Conservation (phyloP, 768 basidiomycete genomes). For the Lactarius hengduanensis region DNA sequence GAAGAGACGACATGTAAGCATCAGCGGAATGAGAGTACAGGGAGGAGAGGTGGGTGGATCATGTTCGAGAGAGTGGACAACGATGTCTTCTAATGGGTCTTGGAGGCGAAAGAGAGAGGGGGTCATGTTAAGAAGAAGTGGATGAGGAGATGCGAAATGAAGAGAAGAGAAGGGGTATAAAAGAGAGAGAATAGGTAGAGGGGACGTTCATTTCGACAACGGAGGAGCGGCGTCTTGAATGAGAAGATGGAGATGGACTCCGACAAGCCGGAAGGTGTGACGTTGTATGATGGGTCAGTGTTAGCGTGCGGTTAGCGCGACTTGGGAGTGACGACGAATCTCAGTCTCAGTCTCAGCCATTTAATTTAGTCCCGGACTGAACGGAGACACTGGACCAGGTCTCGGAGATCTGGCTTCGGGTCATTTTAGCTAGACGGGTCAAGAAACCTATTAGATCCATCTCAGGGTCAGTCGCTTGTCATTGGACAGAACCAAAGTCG, state of each 20-base stretch:
- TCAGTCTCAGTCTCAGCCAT: constrained; percentile 11
- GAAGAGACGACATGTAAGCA: constrained; percentile 49
- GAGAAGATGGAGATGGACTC: constrained; percentile 25
- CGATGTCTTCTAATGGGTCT: constrained; percentile 77
- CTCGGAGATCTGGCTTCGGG: constrained; percentile 25
- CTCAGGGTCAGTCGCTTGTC: not conserved
- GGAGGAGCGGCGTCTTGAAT: constrained; percentile 24
- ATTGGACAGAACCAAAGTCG: not conserved
- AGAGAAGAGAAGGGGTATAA: constrained; percentile 21
- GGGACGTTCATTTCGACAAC: constrained; percentile 24
- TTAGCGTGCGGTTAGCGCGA: constrained; percentile 8
- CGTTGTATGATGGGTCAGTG: constrained; percentile 16
- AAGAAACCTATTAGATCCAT: not conserved
- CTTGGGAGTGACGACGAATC: constrained; percentile 25
- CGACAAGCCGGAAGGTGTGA: constrained; percentile 27
- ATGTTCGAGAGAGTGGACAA: constrained; percentile 52
- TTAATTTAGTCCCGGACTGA: constrained; percentile 20
- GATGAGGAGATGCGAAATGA: constrained; percentile 6
- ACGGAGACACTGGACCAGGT: constrained; percentile 17
- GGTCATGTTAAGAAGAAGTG: constrained; percentile 9
- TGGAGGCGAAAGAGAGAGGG: constrained; percentile 34
- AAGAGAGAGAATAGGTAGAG: constrained; percentile 14
- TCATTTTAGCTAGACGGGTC: constrained; percentile 1
- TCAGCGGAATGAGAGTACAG: constrained; percentile 51
- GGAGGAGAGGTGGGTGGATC: constrained; percentile 54